Percentiles rank a stretch among this genome's conserved stretches.
Conservation (phyloP, 768 basidiomycete species). For the Leccinum olivaceopallidum region DNA sequence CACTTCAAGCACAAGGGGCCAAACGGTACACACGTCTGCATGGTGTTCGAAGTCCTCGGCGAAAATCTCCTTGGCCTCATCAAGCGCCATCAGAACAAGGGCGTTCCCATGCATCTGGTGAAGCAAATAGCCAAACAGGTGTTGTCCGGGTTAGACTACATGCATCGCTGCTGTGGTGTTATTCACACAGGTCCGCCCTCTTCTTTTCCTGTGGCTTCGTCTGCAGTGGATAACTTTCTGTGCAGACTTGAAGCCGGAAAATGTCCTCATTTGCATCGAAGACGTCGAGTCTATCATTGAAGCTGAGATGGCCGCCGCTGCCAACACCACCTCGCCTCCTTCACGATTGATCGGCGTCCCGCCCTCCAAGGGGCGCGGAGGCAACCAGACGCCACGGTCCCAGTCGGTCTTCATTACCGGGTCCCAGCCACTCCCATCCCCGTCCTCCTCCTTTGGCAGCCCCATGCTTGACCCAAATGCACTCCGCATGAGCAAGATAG, state of each 20-base stretch:
- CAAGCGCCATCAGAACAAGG: conserved; percentile 98
- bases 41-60: conserved; percentile 99
- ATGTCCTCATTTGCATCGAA: conserved; percentile 95
- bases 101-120: conserved; percentile 90
- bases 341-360: conserved; percentile 90
- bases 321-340: conserved; percentile 33
- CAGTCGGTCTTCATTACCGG: conserved; percentile 88
- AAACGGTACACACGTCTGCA: conserved; percentile 97
- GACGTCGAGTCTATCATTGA: conserved; percentile 93
- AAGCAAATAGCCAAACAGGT: conserved; percentile 98
- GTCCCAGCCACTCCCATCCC: conserved; percentile 90
- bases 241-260: conserved; percentile 93
- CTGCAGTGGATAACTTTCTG: conserved; percentile 9
- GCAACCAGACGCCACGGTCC: conserved; percentile 91
- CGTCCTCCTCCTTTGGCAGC: conserved; percentile 70
- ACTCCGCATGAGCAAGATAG: conserved; percentile 93
- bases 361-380: conserved; percentile 88
- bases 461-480: conserved; percentile 85
- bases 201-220: not conserved
- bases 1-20: conserved; percentile 97
- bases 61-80: conserved; percentile 96
- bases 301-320: conserved; percentile 62
- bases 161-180: conserved; percentile 96
- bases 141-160: conserved; percentile 93
- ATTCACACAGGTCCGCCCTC: conserved; percentile 79